phyloP scores from a whole-genome alignment of 148 eudicot genomes.

The Pouteria glomerata region DNA sequence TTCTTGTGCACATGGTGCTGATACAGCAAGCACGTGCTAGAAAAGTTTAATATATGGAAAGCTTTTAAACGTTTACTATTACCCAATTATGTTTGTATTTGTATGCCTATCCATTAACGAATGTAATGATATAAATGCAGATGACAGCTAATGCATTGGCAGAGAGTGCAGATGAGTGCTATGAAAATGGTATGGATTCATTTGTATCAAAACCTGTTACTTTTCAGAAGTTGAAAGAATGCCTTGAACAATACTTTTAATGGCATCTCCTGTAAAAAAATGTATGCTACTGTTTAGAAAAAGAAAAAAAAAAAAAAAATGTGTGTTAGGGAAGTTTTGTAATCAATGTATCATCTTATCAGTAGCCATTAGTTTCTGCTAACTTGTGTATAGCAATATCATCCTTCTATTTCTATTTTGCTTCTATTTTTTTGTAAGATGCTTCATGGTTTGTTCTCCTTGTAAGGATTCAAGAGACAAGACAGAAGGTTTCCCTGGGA shows the following conservation, averaged over 20 bases:
- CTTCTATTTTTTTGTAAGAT: background rate
- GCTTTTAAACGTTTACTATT: no score
- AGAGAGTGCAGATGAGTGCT: conserved; percentile 92
- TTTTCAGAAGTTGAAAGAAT: conserved; percentile 67
- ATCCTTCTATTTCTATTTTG: background rate
- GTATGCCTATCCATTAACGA: background rate
- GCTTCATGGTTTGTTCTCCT: background rate
- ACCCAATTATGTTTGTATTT: background rate
- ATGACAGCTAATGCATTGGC: conserved; percentile 91
- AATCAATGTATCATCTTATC: conserved; percentile 29
- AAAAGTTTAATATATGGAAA: no score
- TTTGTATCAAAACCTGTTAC: conserved; percentile 92
- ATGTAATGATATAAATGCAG: conserved; percentile 33
- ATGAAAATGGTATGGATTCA: conserved; percentile 86
- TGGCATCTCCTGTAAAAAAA: conserved; percentile 31
- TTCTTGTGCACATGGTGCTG: no score
- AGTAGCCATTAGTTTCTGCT: background rate
- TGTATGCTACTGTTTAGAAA: conserved; percentile 70
- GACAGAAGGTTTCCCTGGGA: background rate
- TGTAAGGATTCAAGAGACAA: background rate
- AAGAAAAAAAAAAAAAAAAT: conserved; percentile 38
- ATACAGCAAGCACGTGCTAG: no score
- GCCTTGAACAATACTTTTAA: conserved; percentile 57
- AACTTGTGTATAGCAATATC: background rate
- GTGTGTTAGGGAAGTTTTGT: conserved; percentile 72